Conservation (phyloP, 2,329 filamentous ascomycete genomes). For the Apiospora koreana region DNA sequence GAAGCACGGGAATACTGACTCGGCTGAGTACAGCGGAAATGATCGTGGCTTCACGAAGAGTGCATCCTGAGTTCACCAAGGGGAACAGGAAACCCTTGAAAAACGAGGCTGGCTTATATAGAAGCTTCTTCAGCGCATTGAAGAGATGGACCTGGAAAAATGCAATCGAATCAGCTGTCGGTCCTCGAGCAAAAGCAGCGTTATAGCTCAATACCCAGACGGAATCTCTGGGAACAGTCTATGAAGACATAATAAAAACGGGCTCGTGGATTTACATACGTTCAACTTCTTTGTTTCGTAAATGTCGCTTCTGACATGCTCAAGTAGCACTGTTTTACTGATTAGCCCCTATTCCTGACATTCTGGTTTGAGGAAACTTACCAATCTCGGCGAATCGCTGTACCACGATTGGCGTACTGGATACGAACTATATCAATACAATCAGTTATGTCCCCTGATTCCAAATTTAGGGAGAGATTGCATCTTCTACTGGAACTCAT, state of each 20-base stretch:
- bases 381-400: slow-evolving; percentile 87
- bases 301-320: slow-evolving; percentile 85
- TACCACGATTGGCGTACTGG: slow-evolving; percentile 75
- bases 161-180: not conserved
- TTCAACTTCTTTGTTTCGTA: slow-evolving; percentile 93
- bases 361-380: slow-evolving; percentile 63
- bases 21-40: slow-evolving; percentile 82
- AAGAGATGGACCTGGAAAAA: slow-evolving; percentile 72
- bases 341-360: not conserved
- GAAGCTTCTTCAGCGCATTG: slow-evolving; percentile 85
- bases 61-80: slow-evolving; percentile 81
- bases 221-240: not conserved
- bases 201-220: not conserved
- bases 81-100: slow-evolving; percentile 97
- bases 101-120: slow-evolving; percentile 94
- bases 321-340: not conserved
- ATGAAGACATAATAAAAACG: not conserved
- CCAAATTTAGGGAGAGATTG: not conserved
- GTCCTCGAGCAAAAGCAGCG: not conserved
- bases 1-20: slow-evolving; percentile 85
- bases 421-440: slow-evolving; percentile 63
- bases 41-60: slow-evolving; percentile 88
- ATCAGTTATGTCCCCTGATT: not conserved
- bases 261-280: slow-evolving; percentile 28
- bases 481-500: not conserved